Base-by-base conservation (phyloP, 2,329 filamentous ascomycete genomes). In the Aspergillus pseudoviridinutans region DNA sequence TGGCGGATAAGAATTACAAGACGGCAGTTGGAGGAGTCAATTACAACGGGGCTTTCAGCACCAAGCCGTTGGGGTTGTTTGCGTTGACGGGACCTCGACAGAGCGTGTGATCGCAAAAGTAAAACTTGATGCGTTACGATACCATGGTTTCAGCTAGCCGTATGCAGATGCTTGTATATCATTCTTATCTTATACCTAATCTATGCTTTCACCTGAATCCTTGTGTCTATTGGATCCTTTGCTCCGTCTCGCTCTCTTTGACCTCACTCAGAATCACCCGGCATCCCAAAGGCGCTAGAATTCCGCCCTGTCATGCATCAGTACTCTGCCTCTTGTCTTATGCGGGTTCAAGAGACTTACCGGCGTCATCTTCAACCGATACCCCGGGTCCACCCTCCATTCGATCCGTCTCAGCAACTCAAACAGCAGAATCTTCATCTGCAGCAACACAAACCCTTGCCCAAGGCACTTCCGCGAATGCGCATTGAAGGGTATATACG, bases 1-100 rank as follows among this genome's bases (percentile, higher is more conserved):
- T 86, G 49, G 83, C 82, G 47, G 83, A 91, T 63, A 80, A 85
- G 0, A 75, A 58, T 0, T 77, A 78, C 57, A 50, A 66, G 35
- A 62, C 74, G 20, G 56, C 55, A 71, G 79, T 69, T 17, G 56
- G 54, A 5, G 63, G 64, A 4, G 46, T 59, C 1, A 66, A 66
- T 44, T 68, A 64, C 74, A 85, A 62, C 77, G 83, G 14, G 77
- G 82, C 70, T 77, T 84, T 84, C 61, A 82, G 82, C 52, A 65
- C 82, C 3, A 69, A 80, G 60, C 82, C 82, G 0, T 66, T 80
- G 47, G 76, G 73, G 14, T 79, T 84, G 17, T 63, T 61, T 50
- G 63, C 57, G 24, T 51, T 65, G 17, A 61, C 58, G 12, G 60
- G 61, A 4, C 61, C 61, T 29, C 24, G 50, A 14, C 27, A 38